Base-by-base conservation (phyloP, 2,329 filamentous ascomycete genomes). In the Epichloe coenophiala region DNA sequence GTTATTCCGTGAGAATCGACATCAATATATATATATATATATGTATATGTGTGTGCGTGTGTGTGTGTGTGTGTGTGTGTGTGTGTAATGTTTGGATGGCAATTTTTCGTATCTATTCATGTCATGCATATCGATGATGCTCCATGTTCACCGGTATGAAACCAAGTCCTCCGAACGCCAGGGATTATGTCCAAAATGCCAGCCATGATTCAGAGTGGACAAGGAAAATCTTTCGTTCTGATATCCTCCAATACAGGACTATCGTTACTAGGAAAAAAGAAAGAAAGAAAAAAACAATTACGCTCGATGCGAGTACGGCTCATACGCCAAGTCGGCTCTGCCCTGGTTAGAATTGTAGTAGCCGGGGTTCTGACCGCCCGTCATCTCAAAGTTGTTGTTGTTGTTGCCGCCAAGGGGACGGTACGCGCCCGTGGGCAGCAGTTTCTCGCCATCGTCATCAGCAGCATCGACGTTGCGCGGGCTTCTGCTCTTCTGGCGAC, bases 291-390 rank as follows among this genome's bases (percentile, higher is more conserved):
- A 38, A 21, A 21, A 37, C 15, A n/a, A 39, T 69, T 74, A 81
- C 45, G 70, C 69, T 43, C 72, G 71, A 59, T 81, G 78, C 48
- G 74, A 74, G 66, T 82, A 83, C 37, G 80, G 80, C 73, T 83
- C 80, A 65, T 83, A 83, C 39, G 77, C 78, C 56, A 74, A 62
- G 33, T 77, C 71, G n/a, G 69, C 66, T 49, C 72, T 73, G 35
- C 45, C 46, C 50, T 59, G 57, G 56, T 62, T 60, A 53, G 64
- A 60, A 57, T 68, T 65, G 61, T 72, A 70, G 61, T 63, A 65
- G 49, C 21, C 36, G 11, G 5, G 21, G 35, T 42, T 38, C 4
- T 41, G 48, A 7, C 63, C 65, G 31, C 63, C 61, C 36, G 59
- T 60, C 64, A 67, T 66, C 54, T 66, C 67, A 58, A 64, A 60